Percentiles rank a stretch among this genome's conserved stretches.
Evolutionary conservation across 164 flowering plant genomes (phyloP).

Genomic region (Hamamelis virginiana): DNA sequence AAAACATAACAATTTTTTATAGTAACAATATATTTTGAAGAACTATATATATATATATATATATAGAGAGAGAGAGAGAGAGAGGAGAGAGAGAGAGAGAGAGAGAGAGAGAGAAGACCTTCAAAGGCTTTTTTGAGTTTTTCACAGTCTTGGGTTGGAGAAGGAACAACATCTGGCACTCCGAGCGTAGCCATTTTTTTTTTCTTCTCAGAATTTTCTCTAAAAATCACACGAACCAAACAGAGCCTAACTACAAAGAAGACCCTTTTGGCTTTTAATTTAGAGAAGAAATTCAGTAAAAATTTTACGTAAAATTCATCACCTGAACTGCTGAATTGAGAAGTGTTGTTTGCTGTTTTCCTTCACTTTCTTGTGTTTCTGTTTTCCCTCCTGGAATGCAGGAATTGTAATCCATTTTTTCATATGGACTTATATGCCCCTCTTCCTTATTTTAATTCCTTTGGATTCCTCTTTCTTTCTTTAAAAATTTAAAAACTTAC

Average conservation of each 20-base stretch:
- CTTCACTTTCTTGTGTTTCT: slow-evolving; percentile 1
- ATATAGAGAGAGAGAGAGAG: too few relatives aligned
- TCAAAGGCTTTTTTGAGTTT: slow-evolving; percentile 51
- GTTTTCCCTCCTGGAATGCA: slow-evolving; percentile 5
- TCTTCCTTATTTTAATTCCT: neutral
- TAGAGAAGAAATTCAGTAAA: too few relatives aligned
- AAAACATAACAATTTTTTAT: too few relatives aligned
- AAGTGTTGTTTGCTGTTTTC: too few relatives aligned
- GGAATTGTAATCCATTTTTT: neutral
- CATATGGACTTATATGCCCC: slow-evolving; percentile 1
- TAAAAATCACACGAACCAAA: slow-evolving; percentile 6
- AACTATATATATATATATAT: too few relatives aligned
- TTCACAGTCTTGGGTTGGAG: slow-evolving; percentile 61
- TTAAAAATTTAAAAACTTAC: neutral
- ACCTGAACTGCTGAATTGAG: too few relatives aligned
- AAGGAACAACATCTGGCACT: slow-evolving; percentile 63
- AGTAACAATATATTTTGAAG: too few relatives aligned
- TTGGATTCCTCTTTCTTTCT: neutral
- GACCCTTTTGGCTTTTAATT: neutral
- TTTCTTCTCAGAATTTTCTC: neutral
- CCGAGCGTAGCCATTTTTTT: slow-evolving; percentile 53
- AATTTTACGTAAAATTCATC: too few relatives aligned
- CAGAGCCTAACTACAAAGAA: neutral
- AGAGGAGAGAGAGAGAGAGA: slow-evolving; percentile 6
- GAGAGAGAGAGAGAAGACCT: slow-evolving; percentile 38